A percentile compares a stretch with the other conserved stretches of the same genome.
phyloP scores from a whole-genome alignment of 2,329 filamentous ascomycete species.

The Dactylonectria macrodidyma region DNA sequence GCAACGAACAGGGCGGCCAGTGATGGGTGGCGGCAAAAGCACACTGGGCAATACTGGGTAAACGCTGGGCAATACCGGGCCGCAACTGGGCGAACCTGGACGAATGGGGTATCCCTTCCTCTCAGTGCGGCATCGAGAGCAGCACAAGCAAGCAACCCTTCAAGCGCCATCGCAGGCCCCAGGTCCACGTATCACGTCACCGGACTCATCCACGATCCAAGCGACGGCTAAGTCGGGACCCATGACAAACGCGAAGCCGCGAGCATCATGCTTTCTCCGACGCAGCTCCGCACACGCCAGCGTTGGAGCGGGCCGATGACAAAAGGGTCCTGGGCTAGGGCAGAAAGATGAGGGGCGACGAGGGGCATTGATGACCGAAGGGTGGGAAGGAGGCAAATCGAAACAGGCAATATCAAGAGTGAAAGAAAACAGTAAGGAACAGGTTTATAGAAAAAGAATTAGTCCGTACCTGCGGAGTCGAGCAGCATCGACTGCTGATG shows the following conservation, averaged over 20 bases:
- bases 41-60: slow-evolving; percentile 2
- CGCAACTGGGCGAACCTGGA: not conserved
- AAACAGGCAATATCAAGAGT: slow-evolving; percentile 11
- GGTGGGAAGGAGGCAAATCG: slow-evolving; percentile 5
- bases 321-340: slow-evolving; percentile 2
- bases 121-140: not conserved
- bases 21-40: slow-evolving; percentile 19
- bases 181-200: slow-evolving; percentile 10
- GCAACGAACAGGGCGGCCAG: slow-evolving; percentile 19
- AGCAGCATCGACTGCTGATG: slow-evolving; percentile 40
- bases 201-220: not conserved
- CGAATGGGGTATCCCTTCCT: slow-evolving; percentile 8
- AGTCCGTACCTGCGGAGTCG: slow-evolving; percentile 45
- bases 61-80: not conserved
- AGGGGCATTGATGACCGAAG: slow-evolving; percentile 6
- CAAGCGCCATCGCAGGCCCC: slow-evolving; percentile 1
- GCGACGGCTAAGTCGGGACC: not conserved
- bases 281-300: not conserved
- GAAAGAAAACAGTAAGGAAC: slow-evolving; percentile 13
- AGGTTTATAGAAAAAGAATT: slow-evolving; percentile 32
- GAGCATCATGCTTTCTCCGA: slow-evolving; percentile 10
- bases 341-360: not conserved
- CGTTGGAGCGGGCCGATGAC: slow-evolving; percentile 1
- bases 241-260: slow-evolving; percentile 2
- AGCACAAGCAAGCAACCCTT: not conserved